Conservation (phyloP, 495 filamentous ascomycete species). For the Hyaloscypha hepaticicola region DNA sequence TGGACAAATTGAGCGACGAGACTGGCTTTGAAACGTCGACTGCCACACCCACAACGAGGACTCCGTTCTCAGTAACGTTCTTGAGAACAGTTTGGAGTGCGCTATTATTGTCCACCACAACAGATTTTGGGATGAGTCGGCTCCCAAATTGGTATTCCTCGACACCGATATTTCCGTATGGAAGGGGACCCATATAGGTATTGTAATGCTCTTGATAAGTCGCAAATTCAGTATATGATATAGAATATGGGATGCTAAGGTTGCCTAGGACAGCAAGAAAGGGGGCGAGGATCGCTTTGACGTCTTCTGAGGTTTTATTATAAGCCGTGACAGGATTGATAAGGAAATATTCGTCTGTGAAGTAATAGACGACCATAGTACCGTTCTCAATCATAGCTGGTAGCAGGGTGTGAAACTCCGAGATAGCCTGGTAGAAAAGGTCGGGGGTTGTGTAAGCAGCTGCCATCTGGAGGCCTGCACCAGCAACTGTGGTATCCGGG, state of each 20-base stretch:
- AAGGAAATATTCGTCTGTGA: constrained; percentile 47
- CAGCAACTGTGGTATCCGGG: constrained; percentile 13
- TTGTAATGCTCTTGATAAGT: constrained; percentile 51
- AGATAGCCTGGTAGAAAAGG: constrained; percentile 45
- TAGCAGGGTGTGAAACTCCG: constrained; percentile 42
- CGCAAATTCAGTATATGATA: constrained; percentile 37
- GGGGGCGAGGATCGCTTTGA: constrained; percentile 37
- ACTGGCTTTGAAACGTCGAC: constrained; percentile 28
- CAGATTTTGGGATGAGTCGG: constrained; percentile 54
- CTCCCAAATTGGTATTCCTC: constrained; percentile 55
- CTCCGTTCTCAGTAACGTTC: constrained; percentile 46
- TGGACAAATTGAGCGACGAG: constrained; percentile 35
- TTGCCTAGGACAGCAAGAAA: constrained; percentile 35
- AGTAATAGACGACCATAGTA: constrained; percentile 50
- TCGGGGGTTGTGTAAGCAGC: constrained; percentile 36
- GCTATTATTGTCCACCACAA: constrained; percentile 46
- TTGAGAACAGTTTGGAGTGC: constrained; percentile 41
- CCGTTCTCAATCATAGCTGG: constrained; percentile 51
- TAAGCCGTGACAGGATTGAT: constrained; percentile 44
- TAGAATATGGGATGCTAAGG: constrained; percentile 33
- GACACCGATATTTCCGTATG: constrained; percentile 48
- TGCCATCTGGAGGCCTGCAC: constrained; percentile 36
- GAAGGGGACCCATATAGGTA: constrained; percentile 43
- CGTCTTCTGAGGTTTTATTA: constrained; percentile 36
- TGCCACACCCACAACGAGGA: constrained; percentile 42